Evolutionary conservation across 2,329 filamentous ascomycete species (phyloP), one percentile per base, ranked within the genome.

Genomic region (Arthrobotrys pseudoclavata): DNA sequence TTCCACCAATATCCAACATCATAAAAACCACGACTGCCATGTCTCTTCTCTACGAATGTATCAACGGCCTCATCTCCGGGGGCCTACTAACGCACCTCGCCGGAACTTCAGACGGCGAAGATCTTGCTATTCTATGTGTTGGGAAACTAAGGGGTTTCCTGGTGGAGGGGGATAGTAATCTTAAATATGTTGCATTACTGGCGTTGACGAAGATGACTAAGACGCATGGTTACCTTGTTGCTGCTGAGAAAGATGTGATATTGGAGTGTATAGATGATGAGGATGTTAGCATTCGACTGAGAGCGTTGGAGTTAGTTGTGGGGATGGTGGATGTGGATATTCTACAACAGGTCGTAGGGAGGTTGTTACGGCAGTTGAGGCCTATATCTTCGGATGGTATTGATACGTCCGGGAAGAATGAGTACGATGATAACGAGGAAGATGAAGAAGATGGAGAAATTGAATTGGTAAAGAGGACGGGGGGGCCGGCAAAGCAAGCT

Each of bases 1-100:
- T 98, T 31, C 93, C 95, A 6, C 96, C 96, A 15, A 86, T 99
- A 77, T 97, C 94, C 0, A 93, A 92, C 80, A 91, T 99, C 57
- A 98, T 99, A 79, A 91, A 93, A 81, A 97, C 94, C 0, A 99
- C 96, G 0, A 92, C 92, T 4, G 96, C 96, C 29, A 98, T 98
- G 96, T 98, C 96, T n/a, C 85, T 99, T 29, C 85, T 98, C 4
- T 99, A 99, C 81, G 96, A 99, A 84, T 99, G 96, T 83, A 97
- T 99, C 84, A 97, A 97, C 83, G 96, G 96, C 24, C 97, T 99
- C 79, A 97, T 99, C 75, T 94, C 97, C 83, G 96, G 96, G 29
- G 96, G 96, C 0, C 97, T 99, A 71, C 86, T 99, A 61, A 92
- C 93, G 34, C 92, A 91, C 52, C 90, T 91, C 29, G 93, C 94